phyloP scores from a whole-genome alignment of 2,329 filamentous ascomycete genomes.

The Fusarium poae region DNA sequence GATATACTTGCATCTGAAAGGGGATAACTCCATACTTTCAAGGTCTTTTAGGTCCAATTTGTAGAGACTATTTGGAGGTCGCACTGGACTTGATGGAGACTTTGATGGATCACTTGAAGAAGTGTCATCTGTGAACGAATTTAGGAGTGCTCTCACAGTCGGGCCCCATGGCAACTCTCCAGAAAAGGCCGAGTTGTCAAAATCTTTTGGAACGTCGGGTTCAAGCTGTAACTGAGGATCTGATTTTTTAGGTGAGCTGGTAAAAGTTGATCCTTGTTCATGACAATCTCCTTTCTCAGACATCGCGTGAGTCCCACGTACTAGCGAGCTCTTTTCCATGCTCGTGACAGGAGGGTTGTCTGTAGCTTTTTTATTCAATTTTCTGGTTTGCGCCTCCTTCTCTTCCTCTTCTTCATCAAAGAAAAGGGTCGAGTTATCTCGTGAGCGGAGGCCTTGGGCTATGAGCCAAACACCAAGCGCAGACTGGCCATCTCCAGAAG shows the following conservation, averaged over 20 bases:
- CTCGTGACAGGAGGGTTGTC: background rate
- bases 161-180: constrained; percentile 27
- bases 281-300: background rate
- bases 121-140: constrained; percentile 41
- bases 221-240: background rate
- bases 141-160: constrained; percentile 27
- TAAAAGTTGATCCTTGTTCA: background rate
- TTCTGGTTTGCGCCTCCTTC: background rate
- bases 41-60: constrained; percentile 52
- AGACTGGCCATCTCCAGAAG: constrained; percentile 54
- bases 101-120: constrained; percentile 55
- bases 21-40: constrained; percentile 53
- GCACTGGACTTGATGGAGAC: constrained; percentile 52
- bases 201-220: background rate
- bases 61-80: constrained; percentile 47
- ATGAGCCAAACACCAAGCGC: constrained; percentile 56
- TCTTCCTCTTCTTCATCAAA: constrained; percentile 31
- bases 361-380: background rate
- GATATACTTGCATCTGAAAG: constrained; percentile 51
- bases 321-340: background rate
- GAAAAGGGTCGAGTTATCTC: constrained; percentile 44
- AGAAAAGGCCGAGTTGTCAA: background rate
- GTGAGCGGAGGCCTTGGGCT: constrained; percentile 51
- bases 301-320: background rate
- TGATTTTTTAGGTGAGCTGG: background rate